Base-by-base conservation (phyloP, 805 yeast genomes). In the Candida easanensis region DNA sequence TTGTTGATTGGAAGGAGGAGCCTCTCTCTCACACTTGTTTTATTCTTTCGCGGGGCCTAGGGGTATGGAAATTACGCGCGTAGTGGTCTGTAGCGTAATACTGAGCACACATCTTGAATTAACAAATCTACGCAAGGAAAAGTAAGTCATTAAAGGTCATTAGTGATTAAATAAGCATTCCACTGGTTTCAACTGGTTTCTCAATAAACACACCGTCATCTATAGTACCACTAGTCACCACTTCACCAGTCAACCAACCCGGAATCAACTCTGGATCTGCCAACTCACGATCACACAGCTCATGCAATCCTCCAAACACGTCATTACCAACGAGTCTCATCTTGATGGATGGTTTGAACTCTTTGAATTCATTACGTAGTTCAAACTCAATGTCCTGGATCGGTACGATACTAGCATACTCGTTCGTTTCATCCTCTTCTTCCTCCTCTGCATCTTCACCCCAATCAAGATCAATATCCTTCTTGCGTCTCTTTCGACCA, bases 211-310 rank as follows among this genome's bases (percentile, higher is more conserved):
- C 33, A 10, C 77, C 77, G 44, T 73, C 62, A 22, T 53, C 55
- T 4, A 77, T 62, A 0, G 49, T 53, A 0, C 89, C 89, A 28
- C 75, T 66, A 32, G 64, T 52, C 0, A 85, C 84, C 48, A 81
- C 82, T 58, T 85, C 88, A 3, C 95, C 95, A 4, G 90, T 79
- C 25, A 87, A 60, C 90, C 89, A 87, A 23, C 79, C 74, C 1
- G 96, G 95, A 14, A 84, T 63, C 0, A 51, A 66, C n/a, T 70
- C 65, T 0, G 84, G 74, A 51, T 84, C 74, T 2, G 81, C 62
- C 0, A 71, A 53, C 1, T 68, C 74, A 49, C 64, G 44, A 40
- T 67, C 68, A 21, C 88, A 75, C 15, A 87, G 66, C 54, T 84
- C 82, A 60, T 84, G 88, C 30, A 87, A 55, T 0, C 96, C 96